Percentiles rank a stretch among this genome's conserved stretches.
Evolutionary conservation across 2,329 filamentous ascomycete species (phyloP).

Genomic region (Fusarium acutatum): DNA sequence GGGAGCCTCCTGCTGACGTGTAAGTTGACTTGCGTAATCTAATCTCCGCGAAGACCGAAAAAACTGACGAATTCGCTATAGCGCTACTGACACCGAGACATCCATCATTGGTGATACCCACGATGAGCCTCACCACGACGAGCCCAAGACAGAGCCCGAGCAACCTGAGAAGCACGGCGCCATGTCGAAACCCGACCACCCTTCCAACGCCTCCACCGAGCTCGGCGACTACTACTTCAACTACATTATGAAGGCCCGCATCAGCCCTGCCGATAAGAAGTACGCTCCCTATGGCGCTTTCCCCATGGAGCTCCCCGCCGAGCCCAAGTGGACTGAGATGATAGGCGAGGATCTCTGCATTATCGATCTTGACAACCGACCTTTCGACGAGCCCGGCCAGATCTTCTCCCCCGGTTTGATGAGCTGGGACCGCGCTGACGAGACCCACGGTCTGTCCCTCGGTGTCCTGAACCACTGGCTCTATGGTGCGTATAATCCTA

Average conservation of each 20-base stretch:
- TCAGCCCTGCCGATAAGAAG: constrained; percentile 32
- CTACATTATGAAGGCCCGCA: constrained; percentile 43
- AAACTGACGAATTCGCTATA: constrained; percentile 11
- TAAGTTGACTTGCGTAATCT: constrained; percentile 16
- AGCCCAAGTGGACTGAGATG: constrained; percentile 44
- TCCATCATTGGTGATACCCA: constrained; percentile 18
- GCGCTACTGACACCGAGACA: constrained; percentile 37
- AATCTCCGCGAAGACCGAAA: neutral
- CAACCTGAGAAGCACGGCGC: constrained; percentile 4
- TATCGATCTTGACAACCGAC: constrained; percentile 55
- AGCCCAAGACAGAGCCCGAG: constrained; percentile 10
- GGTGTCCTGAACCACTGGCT: constrained; percentile 57
- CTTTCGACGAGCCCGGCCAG: constrained; percentile 47
- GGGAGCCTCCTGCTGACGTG: constrained; percentile 39
- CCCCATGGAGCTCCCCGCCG: constrained; percentile 43
- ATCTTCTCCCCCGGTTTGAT: constrained; percentile 49
- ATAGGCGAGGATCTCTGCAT: constrained; percentile 54
- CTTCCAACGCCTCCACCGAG: constrained; percentile 32
- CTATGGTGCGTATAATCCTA: constrained; percentile 44
- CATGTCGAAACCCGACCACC: constrained; percentile 22
- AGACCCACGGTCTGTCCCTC: constrained; percentile 50
- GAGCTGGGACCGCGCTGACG: constrained; percentile 46
- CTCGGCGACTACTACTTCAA: constrained; percentile 47
- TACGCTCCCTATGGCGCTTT: constrained; percentile 48
- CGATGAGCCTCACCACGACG: constrained; percentile 3